These are phyloP conservation scores for Clavulina sp. DNA, from an alignment of 768 basidiomycete species.

Conservation along the genomic window DNA sequence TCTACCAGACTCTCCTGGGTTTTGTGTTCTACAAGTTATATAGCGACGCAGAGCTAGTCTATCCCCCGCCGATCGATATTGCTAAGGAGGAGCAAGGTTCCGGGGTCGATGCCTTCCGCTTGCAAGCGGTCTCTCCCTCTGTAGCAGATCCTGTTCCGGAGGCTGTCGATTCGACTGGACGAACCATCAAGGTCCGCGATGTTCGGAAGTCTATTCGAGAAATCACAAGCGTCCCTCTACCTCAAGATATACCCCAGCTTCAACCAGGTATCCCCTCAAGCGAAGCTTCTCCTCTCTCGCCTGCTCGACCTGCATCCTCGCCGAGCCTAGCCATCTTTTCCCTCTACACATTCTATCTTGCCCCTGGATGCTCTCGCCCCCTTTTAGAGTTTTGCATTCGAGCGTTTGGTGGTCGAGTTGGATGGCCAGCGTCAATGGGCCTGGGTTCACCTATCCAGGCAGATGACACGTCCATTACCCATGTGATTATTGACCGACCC, in stretches of 20 bases:
- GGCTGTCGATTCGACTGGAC: conserved; percentile 21
- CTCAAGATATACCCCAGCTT: neutral
- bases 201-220: conserved; percentile 32
- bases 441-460: conserved; percentile 66
- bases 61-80: conserved; percentile 81
- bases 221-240: conserved; percentile 4
- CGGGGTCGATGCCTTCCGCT: conserved; percentile 71
- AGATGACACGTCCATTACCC: conserved; percentile 71
- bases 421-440: conserved; percentile 74
- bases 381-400: conserved; percentile 91
- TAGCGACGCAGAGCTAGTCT: conserved; percentile 78
- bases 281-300: conserved; percentile 12
- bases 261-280: neutral
- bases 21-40: conserved; percentile 98
- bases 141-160: conserved; percentile 5
- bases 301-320: too few relatives aligned
- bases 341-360: conserved; percentile 81
- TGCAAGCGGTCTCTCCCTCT: conserved; percentile 19
- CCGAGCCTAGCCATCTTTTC: conserved; percentile 51
- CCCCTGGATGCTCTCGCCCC: conserved; percentile 76
- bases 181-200: conserved; percentile 37
- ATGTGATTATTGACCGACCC: conserved; percentile 89
- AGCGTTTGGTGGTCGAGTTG: conserved; percentile 79
- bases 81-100: conserved; percentile 72
- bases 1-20: conserved; percentile 90